Evolutionary conservation across 768 basidiomycete genomes (phyloP).

Genomic region (Infundibulicybe gibba): DNA sequence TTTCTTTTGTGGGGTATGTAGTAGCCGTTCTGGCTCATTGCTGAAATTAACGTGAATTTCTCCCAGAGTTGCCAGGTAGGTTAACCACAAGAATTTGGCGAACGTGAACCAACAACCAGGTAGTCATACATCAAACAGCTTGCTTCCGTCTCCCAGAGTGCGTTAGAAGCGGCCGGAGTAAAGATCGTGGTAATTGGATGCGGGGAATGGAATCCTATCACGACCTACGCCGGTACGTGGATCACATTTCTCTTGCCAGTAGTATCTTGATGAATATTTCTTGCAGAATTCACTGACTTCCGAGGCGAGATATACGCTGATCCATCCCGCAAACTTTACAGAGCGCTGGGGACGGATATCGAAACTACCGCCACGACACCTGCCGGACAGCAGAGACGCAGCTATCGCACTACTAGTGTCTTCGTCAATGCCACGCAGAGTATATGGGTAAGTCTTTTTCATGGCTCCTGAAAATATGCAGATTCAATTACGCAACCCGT

Average conservation of each 20-base stretch:
- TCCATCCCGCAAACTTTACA: slow-evolving; percentile 56
- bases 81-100: background rate
- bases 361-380: slow-evolving; percentile 45
- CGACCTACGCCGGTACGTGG: slow-evolving; percentile 40
- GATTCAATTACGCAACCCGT: too few relatives aligned
- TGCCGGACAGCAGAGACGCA: slow-evolving; percentile 35
- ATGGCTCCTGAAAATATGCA: too few relatives aligned
- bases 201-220: slow-evolving; percentile 51
- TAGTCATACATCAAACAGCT: slow-evolving; percentile 50
- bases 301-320: slow-evolving; percentile 58
- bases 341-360: slow-evolving; percentile 54
- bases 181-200: slow-evolving; percentile 56
- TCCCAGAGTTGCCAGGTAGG: slow-evolving; percentile 40
- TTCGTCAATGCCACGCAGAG: slow-evolving; percentile 31
- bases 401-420: slow-evolving; percentile 36
- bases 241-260: too few relatives aligned
- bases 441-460: slow-evolving; percentile 32
- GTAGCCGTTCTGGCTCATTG: background rate
- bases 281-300: slow-evolving; percentile 42
- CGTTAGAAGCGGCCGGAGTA: slow-evolving; percentile 33
- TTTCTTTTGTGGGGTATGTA: slow-evolving; percentile 61
- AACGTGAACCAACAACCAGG: background rate
- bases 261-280: slow-evolving; percentile 6
- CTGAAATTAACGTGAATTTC: background rate
- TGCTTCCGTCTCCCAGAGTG: slow-evolving; percentile 33